These are phyloP conservation scores for Fusarium sp. DNA, from an alignment of 2,329 filamentous ascomycete species.

Conservation along the genomic window DNA sequence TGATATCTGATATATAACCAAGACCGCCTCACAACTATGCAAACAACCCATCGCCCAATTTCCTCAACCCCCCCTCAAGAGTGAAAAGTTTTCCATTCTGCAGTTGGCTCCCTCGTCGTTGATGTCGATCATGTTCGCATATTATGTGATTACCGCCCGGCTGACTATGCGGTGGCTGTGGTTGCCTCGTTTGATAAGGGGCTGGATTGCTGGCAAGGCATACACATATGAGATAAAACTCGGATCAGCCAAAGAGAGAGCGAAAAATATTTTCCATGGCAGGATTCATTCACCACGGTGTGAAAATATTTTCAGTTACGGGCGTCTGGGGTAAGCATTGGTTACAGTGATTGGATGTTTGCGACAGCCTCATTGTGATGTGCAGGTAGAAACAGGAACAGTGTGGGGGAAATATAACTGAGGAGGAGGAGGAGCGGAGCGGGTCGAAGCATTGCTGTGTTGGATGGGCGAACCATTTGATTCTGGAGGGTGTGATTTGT, in stretches of 20 bases:
- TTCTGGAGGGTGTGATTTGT: constrained; percentile 17
- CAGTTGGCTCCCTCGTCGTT: constrained; percentile 36
- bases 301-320: constrained; percentile 37
- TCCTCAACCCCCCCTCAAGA: not conserved
- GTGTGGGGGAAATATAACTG: not conserved
- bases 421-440: not conserved
- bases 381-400: constrained; percentile 19
- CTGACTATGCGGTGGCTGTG: constrained; percentile 17
- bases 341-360: constrained; percentile 33
- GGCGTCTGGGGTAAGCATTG: constrained; percentile 40
- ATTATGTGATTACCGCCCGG: constrained; percentile 8
- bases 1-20: constrained; percentile 20
- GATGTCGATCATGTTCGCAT: constrained; percentile 23
- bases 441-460: no score
- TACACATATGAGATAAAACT: constrained; percentile 12
- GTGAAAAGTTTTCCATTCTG: constrained; percentile 39
- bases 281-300: constrained; percentile 23
- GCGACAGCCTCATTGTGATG: constrained; percentile 23
- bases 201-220: constrained; percentile 35
- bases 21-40: constrained; percentile 7
- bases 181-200: constrained; percentile 36
- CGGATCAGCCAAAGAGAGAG: constrained; percentile 13
- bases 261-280: not conserved
- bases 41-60: constrained; percentile 2
- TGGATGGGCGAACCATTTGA: constrained; percentile 31